Evolutionary conservation across 805 yeast genomes (phyloP).

Genomic region (Candida patagonica): DNA sequence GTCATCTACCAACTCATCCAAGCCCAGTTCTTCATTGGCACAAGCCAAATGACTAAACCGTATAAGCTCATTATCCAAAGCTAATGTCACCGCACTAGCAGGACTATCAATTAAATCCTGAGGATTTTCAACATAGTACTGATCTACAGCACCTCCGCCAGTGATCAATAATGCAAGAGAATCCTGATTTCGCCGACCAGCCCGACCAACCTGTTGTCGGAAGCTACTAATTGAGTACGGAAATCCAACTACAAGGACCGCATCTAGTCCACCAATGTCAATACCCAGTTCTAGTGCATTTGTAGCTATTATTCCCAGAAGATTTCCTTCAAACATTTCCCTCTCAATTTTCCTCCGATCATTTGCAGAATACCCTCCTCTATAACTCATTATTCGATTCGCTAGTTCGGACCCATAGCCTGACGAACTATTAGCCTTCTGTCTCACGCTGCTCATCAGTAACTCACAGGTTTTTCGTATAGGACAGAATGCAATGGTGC

Average conservation of each 20-base stretch:
- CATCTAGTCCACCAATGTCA: conserved; percentile 87
- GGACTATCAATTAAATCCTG: conserved; percentile 41
- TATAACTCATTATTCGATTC: conserved; percentile 65
- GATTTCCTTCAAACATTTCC: conserved; percentile 80
- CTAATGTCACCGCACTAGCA: conserved; percentile 50
- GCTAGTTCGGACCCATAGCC: conserved; percentile 9
- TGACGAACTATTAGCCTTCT: conserved; percentile 35
- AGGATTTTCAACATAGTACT: conserved; percentile 67
- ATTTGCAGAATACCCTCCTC: conserved; percentile 87
- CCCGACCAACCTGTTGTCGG: conserved; percentile 95
- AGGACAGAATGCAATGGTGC: conserved; percentile 85
- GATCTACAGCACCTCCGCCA: conserved; percentile 73
- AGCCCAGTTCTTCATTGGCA: conserved; percentile 81
- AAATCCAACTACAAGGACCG: conserved; percentile 87
- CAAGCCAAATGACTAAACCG: conserved; percentile 84
- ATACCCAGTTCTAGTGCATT: conserved; percentile 94
- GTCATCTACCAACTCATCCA: conserved; percentile 43
- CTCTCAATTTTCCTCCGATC: conserved; percentile 83
- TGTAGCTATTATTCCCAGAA: conserved; percentile 85
- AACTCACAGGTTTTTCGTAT: conserved; percentile 81
- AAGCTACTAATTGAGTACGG: conserved; percentile 80
- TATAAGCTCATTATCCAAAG: conserved; percentile 51
- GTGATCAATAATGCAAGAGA: conserved; percentile 81
- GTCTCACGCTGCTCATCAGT: conserved; percentile 72
- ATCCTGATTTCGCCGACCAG: conserved; percentile 77